Percentiles rank a stretch among this genome's conserved stretches.
These are phyloP conservation scores for Suhomyces chickasaworum DNA, from an alignment of 1,139 yeast genomes.

Conservation along the genomic window DNA sequence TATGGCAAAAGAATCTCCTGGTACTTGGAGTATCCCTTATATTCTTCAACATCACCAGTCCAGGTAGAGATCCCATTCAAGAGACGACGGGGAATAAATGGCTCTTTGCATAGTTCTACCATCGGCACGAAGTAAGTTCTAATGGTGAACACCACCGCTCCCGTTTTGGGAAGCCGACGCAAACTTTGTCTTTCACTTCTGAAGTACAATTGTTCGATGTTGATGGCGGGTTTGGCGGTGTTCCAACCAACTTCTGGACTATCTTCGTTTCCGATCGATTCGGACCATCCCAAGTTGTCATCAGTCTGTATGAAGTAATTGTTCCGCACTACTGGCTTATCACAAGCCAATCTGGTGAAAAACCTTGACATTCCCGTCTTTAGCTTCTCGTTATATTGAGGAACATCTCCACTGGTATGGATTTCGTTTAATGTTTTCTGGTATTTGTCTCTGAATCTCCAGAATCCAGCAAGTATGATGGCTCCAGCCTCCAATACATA, in stretches of 20 bases:
- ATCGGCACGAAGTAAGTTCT: constrained; percentile 65
- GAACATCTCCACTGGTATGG: constrained; percentile 68
- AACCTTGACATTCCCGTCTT: constrained; percentile 67
- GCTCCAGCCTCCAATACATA: constrained; percentile 62
- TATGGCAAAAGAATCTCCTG: constrained; percentile 57
- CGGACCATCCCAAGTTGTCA: constrained; percentile 63
- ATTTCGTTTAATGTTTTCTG: constrained; percentile 56
- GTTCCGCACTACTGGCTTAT: constrained; percentile 61
- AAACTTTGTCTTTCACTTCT: constrained; percentile 72
- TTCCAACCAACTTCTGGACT: constrained; percentile 54
- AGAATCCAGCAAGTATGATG: constrained; percentile 62
- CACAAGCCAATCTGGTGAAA: constrained; percentile 55
- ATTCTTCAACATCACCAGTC: constrained; percentile 59
- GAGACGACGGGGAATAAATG: constrained; percentile 59
- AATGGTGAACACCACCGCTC: constrained; percentile 62
- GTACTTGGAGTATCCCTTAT: constrained; percentile 59
- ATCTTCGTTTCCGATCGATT: constrained; percentile 60
- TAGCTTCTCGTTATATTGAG: constrained; percentile 59
- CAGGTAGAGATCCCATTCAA: constrained; percentile 60
- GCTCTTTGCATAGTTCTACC: constrained; percentile 55
- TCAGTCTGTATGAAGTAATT: constrained; percentile 70
- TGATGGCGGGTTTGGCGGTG: constrained; percentile 55
- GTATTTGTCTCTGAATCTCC: constrained; percentile 62
- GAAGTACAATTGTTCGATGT: constrained; percentile 49
- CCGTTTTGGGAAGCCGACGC: constrained; percentile 62